Percentiles rank a stretch among this genome's conserved stretches.
Conservation (phyloP, 2,329 filamentous ascomycete genomes). For the Colletotrichum paranaense region DNA sequence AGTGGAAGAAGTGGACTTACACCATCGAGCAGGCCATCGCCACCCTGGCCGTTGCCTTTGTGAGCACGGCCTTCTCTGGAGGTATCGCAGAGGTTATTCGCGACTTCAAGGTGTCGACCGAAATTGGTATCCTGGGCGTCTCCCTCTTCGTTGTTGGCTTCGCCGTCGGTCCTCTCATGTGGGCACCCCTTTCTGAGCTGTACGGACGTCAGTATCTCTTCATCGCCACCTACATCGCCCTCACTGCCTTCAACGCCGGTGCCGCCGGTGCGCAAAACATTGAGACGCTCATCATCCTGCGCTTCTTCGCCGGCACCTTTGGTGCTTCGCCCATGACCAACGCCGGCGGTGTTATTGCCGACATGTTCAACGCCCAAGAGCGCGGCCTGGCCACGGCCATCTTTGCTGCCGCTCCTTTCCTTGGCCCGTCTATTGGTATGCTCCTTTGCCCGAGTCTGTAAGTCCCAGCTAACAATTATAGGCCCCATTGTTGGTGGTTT, state of each 20-base stretch:
- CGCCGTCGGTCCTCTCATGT: slow-evolving; percentile 70
- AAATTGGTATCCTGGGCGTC: slow-evolving; percentile 59
- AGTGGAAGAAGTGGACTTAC: slow-evolving; percentile 70
- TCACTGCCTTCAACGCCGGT: slow-evolving; percentile 71
- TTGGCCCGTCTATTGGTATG: slow-evolving; percentile 73
- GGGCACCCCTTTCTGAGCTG: slow-evolving; percentile 73
- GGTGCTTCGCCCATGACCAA: slow-evolving; percentile 72
- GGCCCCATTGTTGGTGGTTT: slow-evolving; percentile 76
- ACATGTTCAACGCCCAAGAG: slow-evolving; percentile 65
- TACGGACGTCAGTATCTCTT: slow-evolving; percentile 71
- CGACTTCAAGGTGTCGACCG: slow-evolving; percentile 59
- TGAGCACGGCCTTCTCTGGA: slow-evolving; percentile 70
- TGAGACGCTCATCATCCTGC: slow-evolving; percentile 68
- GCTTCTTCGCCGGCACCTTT: slow-evolving; percentile 73
- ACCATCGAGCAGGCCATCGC: slow-evolving; percentile 69
- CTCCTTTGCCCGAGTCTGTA: slow-evolving; percentile 56
- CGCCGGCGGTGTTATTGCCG: slow-evolving; percentile 70
- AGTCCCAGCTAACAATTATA: slow-evolving; percentile 74
- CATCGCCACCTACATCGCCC: slow-evolving; percentile 63
- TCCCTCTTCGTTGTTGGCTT: slow-evolving; percentile 61
- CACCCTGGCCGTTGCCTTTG: slow-evolving; percentile 73
- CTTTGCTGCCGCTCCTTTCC: slow-evolving; percentile 74
- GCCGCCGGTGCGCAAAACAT: slow-evolving; percentile 68
- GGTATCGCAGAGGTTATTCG: slow-evolving; percentile 61
- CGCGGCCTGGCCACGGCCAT: slow-evolving; percentile 69